Evolutionary conservation across 441 rosid species (phyloP), one percentile per base, ranked within the genome.

Genomic region (Populus hybrid): DNA sequence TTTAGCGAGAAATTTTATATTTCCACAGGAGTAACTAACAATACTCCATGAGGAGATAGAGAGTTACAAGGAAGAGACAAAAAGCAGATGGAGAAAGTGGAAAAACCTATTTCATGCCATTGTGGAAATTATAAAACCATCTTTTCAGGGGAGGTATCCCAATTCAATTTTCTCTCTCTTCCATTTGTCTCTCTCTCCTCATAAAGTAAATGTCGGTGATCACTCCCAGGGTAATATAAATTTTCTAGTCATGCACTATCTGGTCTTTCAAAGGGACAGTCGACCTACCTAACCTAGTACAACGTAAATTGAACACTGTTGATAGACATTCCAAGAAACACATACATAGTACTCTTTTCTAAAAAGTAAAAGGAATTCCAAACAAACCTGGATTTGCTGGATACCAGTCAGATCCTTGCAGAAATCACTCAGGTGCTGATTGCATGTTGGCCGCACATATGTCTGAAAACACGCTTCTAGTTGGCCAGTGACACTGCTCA

Each of bases 361-460:
- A 24, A 32, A 72, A 71, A 42, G 2, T 59, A 34, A 40, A 40
- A 42, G 38, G 36, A 64, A 71, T 35, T 42, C 66, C 21, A 71
- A 76, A 76, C 79, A 57, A 77, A 84, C 93, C 93, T 91, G 93
- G 69, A 75, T 85, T 79, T 91, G 92, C 81, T 89, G 87, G 79
- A 91, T 89, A 61, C 95, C 92, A 20, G 92, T 89, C 73, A 89
- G 87, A 84, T 89, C 93, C 86, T 86, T 89, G 86, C 91, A 91
- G 86, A 89, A 91, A 79, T 91, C 89, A 79, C 87, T 89, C 75
- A 89, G 84, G 26, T 24, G 86, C 46, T 85, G 91, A 83, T 91
- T 88, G 89, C 81, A 79, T 69, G 93, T 89, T 23, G 95, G 93
- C 9, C 93, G 87, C 77, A 91, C 93, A 73, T 89, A 91, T 57